Evolutionary conservation across 2,329 filamentous ascomycete species (phyloP), one percentile per base, ranked within the genome.

Genomic region (Monilinia vaccinii-corymbosi): DNA sequence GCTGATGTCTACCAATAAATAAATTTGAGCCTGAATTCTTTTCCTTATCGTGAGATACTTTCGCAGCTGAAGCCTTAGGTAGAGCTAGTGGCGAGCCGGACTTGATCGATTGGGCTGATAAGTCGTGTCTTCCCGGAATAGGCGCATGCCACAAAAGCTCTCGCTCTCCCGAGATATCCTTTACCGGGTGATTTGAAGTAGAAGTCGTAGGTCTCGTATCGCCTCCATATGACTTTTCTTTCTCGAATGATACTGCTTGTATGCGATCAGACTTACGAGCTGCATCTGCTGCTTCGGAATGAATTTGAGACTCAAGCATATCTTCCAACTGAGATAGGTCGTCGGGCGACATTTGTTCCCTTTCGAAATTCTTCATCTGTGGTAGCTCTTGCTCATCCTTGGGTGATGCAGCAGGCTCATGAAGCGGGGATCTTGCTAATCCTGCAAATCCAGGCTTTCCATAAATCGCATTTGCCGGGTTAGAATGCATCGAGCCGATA

Each of bases 221-320:
- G 2, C 9, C 34, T 28, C 16, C 23, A 18, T 14, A 7, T 16
- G 5, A 14, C n/a, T 28, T 11, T 4, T 44, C 18, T 44, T 52
- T n/a, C 18, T 40, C 8, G 42, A 23, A 18, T 3, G 18, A 32
- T 14, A 42, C n/a, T 31, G 18, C 34, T 32, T 23, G 5, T 40
- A 23, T 40, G 2, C 13, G 11, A 28, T 58, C 32, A 1, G 55
- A 31, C 18, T 5, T 51, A 40, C 25, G 10, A 23, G 21, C 55
- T 28, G 31, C 57, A 36, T 53, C 48, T 23, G 16, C 48, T 53
- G 38, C 57, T 31, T 55, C 48, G 5, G 48, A 59, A 40, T 31
- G 57, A 4, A 59, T 44, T 55, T 59, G 57, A 28, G 40, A 47
- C 18, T 59, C 48, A n/a, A 55, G 48, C 47, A 51, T 14, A 25